A percentile compares a stretch with the other conserved stretches of the same genome.
phyloP scores from a whole-genome alignment of 2,329 filamentous ascomycete genomes.

The Didymella lethalis region DNA sequence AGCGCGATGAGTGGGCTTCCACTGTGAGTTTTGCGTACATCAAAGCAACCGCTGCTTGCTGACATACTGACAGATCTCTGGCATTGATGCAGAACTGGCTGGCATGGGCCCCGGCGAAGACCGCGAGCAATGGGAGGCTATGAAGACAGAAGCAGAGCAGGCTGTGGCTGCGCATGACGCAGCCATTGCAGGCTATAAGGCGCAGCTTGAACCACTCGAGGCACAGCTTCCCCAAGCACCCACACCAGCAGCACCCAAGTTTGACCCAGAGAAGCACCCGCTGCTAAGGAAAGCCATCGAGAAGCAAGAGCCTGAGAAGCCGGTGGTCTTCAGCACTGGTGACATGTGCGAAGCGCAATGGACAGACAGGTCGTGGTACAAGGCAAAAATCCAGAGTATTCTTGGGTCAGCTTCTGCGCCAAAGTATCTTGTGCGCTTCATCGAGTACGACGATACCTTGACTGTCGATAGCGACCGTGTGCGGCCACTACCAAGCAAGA shows the following conservation, averaged over 20 bases:
- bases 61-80: conserved; percentile 9
- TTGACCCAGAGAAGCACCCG: conserved; percentile 81
- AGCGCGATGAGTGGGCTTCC: conserved; percentile 31
- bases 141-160: conserved; percentile 82
- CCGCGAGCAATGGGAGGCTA: conserved; percentile 80
- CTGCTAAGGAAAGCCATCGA: conserved; percentile 66
- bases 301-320: conserved; percentile 44
- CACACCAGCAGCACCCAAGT: conserved; percentile 61
- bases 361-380: conserved; percentile 90
- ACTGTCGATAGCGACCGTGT: conserved; percentile 64
- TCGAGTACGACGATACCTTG: conserved; percentile 88
- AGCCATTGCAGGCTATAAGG: conserved; percentile 68
- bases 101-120: conserved; percentile 73
- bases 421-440: conserved; percentile 95
- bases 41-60: not conserved
- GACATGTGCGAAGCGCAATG: conserved; percentile 91
- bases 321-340: conserved; percentile 78
- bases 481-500: conserved; percentile 49
- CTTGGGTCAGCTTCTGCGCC: conserved; percentile 91
- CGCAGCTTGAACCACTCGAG: conserved; percentile 70
- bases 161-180: conserved; percentile 81
- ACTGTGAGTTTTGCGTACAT: conserved; percentile 14
- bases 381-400: conserved; percentile 89
- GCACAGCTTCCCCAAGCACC: conserved; percentile 56
- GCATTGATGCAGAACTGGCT: conserved; percentile 14